Conservation (phyloP, 2,329 filamentous ascomycete genomes). For the Ophidiomyces ophidiicola region DNA sequence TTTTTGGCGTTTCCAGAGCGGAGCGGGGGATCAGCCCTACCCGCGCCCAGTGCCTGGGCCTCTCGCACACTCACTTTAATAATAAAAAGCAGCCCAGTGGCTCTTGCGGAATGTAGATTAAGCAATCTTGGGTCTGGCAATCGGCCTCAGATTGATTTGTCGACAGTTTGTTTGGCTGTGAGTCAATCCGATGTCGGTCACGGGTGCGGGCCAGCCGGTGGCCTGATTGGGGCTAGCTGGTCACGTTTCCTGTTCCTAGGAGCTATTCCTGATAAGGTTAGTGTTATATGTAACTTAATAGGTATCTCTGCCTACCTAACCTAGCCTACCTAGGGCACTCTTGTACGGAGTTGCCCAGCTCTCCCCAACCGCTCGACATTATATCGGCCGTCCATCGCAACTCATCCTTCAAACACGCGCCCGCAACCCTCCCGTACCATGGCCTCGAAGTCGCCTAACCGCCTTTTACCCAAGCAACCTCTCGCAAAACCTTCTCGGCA, state of each 20-base stretch:
- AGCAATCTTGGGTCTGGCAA: too few relatives aligned
- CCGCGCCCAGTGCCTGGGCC: too few relatives aligned
- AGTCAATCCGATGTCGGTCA: slow-evolving; percentile 12
- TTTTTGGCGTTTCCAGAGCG: too few relatives aligned
- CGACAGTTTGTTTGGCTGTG: slow-evolving; percentile 6
- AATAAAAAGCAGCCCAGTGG: too few relatives aligned
- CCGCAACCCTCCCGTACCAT: not conserved
- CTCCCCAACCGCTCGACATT: too few relatives aligned
- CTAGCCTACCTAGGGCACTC: not conserved
- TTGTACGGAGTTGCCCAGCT: too few relatives aligned
- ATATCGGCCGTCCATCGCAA: too few relatives aligned
- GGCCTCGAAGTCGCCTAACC: not conserved
- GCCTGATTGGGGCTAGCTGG: slow-evolving; percentile 2
- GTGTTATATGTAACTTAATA: not conserved
- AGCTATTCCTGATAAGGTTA: not conserved
- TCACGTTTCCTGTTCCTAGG: too few relatives aligned
- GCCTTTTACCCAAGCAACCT: slow-evolving; percentile 10
- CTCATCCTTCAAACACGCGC: too few relatives aligned
- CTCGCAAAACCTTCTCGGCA: slow-evolving; percentile 10
- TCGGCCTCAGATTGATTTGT: slow-evolving; percentile 7
- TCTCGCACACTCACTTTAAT: too few relatives aligned
- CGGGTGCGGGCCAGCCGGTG: not conserved
- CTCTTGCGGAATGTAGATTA: too few relatives aligned
- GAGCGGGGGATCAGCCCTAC: too few relatives aligned
- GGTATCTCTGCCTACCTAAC: not conserved